Percentiles rank a stretch among this genome's conserved stretches.
Evolutionary conservation across 352 stramenopile genomes (phyloP).

Genomic region (Phytophthora pluvialis): DNA sequence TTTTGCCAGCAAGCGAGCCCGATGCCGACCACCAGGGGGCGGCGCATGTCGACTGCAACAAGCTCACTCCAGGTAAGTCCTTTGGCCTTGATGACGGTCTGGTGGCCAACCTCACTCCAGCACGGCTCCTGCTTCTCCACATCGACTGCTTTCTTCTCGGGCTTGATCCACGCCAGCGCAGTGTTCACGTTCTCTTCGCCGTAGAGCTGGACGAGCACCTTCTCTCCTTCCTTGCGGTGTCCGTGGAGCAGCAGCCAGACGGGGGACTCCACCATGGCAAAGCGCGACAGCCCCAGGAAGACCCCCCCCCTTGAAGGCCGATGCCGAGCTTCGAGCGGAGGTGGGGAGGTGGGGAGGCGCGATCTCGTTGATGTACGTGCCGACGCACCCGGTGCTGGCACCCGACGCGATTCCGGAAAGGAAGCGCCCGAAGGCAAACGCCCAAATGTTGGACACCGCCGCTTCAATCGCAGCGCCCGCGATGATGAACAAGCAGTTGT

Average conservation of each 20-base stretch:
- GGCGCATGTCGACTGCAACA: slow-evolving; percentile 29
- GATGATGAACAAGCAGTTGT: slow-evolving; percentile 53
- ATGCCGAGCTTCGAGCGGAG: slow-evolving; percentile 45
- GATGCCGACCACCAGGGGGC: slow-evolving; percentile 39
- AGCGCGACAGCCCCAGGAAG: slow-evolving; percentile 43
- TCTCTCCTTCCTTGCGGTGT: slow-evolving; percentile 29
- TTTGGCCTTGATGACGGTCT: slow-evolving; percentile 24
- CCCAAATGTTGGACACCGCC: slow-evolving; percentile 40
- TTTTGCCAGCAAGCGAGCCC: slow-evolving; percentile 44
- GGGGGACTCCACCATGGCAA: slow-evolving; percentile 53
- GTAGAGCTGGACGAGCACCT: slow-evolving; percentile 37
- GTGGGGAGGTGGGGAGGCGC: slow-evolving; percentile 46
- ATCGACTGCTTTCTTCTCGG: slow-evolving; percentile 15
- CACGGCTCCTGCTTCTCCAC: slow-evolving; percentile 22
- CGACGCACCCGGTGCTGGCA: slow-evolving; percentile 36
- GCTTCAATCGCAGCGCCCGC: slow-evolving; percentile 42
- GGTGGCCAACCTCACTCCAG: slow-evolving; percentile 33
- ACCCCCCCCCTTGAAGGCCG: slow-evolving; percentile 35
- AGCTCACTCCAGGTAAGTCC: slow-evolving; percentile 23
- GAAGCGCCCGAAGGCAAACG: slow-evolving; percentile 50
- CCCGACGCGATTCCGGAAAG: slow-evolving; percentile 62
- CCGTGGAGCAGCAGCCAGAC: slow-evolving; percentile 52
- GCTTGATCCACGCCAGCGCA: slow-evolving; percentile 40
- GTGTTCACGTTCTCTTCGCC: slow-evolving; percentile 40
- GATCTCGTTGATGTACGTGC: slow-evolving; percentile 52